phyloP scores from a whole-genome alignment of 257 asterid species.

The Apocynum venetum region DNA sequence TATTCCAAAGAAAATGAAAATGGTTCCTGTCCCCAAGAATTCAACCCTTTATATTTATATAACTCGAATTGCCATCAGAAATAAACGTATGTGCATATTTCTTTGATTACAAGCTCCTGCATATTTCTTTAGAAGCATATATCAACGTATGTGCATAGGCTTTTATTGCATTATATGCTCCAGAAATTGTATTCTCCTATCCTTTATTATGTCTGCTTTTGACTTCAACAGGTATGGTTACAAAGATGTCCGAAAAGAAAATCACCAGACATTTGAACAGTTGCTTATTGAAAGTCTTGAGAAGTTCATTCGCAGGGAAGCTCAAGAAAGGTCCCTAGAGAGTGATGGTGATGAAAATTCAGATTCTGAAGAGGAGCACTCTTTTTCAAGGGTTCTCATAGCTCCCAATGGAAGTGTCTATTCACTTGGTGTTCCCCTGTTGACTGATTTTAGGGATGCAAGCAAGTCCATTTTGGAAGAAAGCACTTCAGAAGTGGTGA shows the following conservation, averaged over 20 bases:
- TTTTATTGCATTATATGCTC: neutral
- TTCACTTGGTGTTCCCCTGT: conserved; percentile 84
- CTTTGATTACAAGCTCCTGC: neutral
- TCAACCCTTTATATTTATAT: neutral
- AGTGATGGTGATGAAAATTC: conserved; percentile 70
- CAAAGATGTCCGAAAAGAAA: conserved; percentile 95
- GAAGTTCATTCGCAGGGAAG: conserved; percentile 90
- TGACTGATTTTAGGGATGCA: conserved; percentile 58
- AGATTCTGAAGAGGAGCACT: conserved; percentile 53
- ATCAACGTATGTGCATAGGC: neutral
- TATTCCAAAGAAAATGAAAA: neutral
- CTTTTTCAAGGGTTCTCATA: conserved; percentile 63
- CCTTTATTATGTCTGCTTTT: neutral
- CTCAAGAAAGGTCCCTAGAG: conserved; percentile 91
- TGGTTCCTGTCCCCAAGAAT: neutral
- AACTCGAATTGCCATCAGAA: neutral
- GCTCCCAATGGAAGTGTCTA: conserved; percentile 92
- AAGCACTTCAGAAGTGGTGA: conserved; percentile 44
- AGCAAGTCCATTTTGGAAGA: conserved; percentile 43
- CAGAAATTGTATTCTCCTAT: neutral
- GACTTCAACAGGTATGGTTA: conserved; percentile 74
- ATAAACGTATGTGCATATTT: neutral
- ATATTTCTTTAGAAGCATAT: neutral
- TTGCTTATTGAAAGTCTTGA: conserved; percentile 88
- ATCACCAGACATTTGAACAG: conserved; percentile 89